Percentiles rank a stretch among this genome's conserved stretches.
Evolutionary conservation across 176 grass and related monocot species (phyloP).

Genomic region (Pontederia crassipes): DNA sequence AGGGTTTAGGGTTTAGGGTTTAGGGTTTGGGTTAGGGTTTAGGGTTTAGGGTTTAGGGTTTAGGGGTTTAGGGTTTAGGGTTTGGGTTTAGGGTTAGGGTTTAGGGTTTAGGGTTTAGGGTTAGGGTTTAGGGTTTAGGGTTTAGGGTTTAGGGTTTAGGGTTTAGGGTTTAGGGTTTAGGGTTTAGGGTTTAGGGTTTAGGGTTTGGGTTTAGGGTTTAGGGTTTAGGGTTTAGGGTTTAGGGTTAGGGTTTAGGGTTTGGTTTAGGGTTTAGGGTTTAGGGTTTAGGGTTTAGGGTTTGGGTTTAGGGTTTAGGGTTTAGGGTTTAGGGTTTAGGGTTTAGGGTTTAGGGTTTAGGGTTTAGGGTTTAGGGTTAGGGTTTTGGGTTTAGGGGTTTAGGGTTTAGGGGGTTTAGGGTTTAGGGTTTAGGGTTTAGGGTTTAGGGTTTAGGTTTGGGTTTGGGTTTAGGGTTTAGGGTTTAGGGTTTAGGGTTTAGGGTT

Average conservation of each 20-base stretch:
- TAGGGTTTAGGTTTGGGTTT: neutral
- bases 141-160: constrained; percentile 6
- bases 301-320: neutral
- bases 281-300: constrained; percentile 1
- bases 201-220: neutral
- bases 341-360: neutral
- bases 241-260: no score
- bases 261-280: no score
- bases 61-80: no score
- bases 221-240: constrained; percentile 6
- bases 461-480: constrained; percentile 6
- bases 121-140: constrained; percentile 6
- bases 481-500: neutral
- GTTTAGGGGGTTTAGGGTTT: neutral
- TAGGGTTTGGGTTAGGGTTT: constrained; percentile 3
- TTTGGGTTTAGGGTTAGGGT: no score
- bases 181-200: constrained; percentile 5
- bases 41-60: constrained; percentile 6
- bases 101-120: constrained; percentile 6
- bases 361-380: constrained; percentile 6
- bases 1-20: constrained; percentile 6
- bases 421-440: neutral
- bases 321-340: neutral
- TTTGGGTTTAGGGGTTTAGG: no score
- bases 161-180: constrained; percentile 4